Base-by-base conservation (phyloP, 805 yeast species). In the Soucietia sequanensis region DNA sequence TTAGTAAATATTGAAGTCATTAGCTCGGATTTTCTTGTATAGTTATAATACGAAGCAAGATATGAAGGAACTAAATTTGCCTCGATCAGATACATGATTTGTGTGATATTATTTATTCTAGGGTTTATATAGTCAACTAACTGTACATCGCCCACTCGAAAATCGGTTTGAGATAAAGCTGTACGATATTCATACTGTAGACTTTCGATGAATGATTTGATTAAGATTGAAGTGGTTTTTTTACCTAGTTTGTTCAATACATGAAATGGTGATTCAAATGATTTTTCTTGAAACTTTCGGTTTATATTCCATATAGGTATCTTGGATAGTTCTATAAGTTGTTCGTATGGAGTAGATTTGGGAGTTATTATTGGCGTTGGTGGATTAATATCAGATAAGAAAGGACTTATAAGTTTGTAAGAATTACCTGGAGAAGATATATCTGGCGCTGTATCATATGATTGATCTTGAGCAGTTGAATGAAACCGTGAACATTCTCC, bases 41-140 rank as follows among this genome's bases (percentile, higher is more conserved):
- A 36, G 8, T 47, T 41, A 27, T 43, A 42, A 27, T 46, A 42
- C n/a, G 34, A 27, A 12, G 47, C 32, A 19, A 58, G 42, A 11
- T 42, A 42, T 16, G 36, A 27, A 2, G 69, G 66, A 27, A 43
- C 38, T 13, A 34, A 13, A 6, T 50, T 39, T 3, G 26, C 33
- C 5, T 42, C 20, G 5, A 62, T 47, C 41, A 42, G 47, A 16
- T 38, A 30, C 1, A 60, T 28, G 10, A 63, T 41, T 4, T 37
- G 42, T 2, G 48, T 29, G 1, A 60, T 30, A 31, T 51, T 50
- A 3, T 34, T 37, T 30, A 58, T 34, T 29, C 42, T 41, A 1
- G 70, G 70, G 34, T 61, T 58, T 21, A 62, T 45, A 31, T 33
- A 56, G 33, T 56, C 59, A 13, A 22, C 31, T n/a, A 23, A 23